Evolutionary conservation across 768 basidiomycete species (phyloP), one percentile per base, ranked within the genome.

Genomic region (Tubosaeta sp.): DNA sequence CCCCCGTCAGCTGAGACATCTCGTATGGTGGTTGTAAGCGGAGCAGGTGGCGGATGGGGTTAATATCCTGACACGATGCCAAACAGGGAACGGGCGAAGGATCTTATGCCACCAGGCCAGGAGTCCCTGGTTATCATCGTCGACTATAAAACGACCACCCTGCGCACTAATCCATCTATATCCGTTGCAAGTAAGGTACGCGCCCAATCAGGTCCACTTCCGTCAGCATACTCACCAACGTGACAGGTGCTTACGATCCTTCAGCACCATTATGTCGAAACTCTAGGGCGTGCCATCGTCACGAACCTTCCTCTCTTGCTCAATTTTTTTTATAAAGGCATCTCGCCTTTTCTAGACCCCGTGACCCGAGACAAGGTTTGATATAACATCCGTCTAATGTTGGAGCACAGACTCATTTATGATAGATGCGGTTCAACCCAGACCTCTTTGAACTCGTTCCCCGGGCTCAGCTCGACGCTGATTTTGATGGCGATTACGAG

Each of bases 191-290:
- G 85, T 47, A 89, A 92, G 70, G 86, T 77, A 40, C n/a, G 66
- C n/a, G 21, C 30, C 29, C 18, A 2, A 19, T 42, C 18, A 18
- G 16, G 14, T 5, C 13, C 11, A 4, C 13, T 12, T 42, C 4
- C 13, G 44, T 30, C 24, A 25, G 21, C 16, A 27, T 49, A 19
- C 36, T 36, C 4, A 46, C 14, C 8, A 2, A 22, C 25, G 0
- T 49, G 27, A 39, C 49, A 82, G 80, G 84, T 86, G 6, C 76
- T 94, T 19, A 73, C 77, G 49, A 91, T 94, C 59, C 76, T 94
- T 36, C 91, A 93, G 63, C 82, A 90, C 56, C 90, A 94, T 65
- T 94, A 94, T 60, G 87, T 87, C 30, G 90, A 93, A 67, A 88
- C 90, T 5, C 80, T 94, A 36, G 91, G 91, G 27, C 79, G 89